Percentiles rank a stretch among this genome's conserved stretches.
Evolutionary conservation across 768 basidiomycete genomes (phyloP).

Genomic region (Xerocomellus amylosporus): DNA sequence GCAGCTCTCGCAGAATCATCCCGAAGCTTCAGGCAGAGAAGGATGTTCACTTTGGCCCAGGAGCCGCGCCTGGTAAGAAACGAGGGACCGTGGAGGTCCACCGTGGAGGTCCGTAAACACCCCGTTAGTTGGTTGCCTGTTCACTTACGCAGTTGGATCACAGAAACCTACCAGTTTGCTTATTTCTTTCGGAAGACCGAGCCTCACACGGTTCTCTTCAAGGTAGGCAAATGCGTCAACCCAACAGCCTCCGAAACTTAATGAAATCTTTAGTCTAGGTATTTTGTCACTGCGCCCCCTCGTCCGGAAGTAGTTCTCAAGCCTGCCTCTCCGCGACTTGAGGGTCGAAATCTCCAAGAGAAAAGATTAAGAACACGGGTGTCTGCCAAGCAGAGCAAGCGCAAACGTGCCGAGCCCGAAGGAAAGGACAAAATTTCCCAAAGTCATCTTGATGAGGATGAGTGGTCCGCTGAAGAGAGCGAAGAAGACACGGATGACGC

Average conservation of each 20-base stretch:
- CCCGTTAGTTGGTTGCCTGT: background rate
- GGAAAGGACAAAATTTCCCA: conserved; percentile 32
- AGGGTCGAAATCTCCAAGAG: conserved; percentile 3
- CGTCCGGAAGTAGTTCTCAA: conserved; percentile 19
- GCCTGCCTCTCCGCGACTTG: conserved; percentile 6
- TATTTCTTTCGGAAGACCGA: conserved; percentile 86
- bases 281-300: conserved; percentile 36
- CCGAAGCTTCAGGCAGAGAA: conserved; percentile 65
- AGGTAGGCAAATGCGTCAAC: conserved; percentile 46
- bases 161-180: conserved; percentile 87
- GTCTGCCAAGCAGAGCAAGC: conserved; percentile 8
- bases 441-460: conserved; percentile 27
- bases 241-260: background rate
- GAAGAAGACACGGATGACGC: conserved; percentile 15
- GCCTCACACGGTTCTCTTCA: conserved; percentile 76
- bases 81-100: conserved; percentile 78
- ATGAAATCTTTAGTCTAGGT: conserved; percentile 36
- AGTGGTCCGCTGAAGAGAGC: conserved; percentile 18
- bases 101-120: conserved; percentile 60
- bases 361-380: conserved; percentile 22
- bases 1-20: conserved; percentile 48
- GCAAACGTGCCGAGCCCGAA: conserved; percentile 41
- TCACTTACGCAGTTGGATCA: conserved; percentile 1
- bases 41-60: conserved; percentile 40
- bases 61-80: conserved; percentile 46